Base-by-base conservation (phyloP, 1,139 yeast genomes). In the Suhomyces bokatorum region DNA sequence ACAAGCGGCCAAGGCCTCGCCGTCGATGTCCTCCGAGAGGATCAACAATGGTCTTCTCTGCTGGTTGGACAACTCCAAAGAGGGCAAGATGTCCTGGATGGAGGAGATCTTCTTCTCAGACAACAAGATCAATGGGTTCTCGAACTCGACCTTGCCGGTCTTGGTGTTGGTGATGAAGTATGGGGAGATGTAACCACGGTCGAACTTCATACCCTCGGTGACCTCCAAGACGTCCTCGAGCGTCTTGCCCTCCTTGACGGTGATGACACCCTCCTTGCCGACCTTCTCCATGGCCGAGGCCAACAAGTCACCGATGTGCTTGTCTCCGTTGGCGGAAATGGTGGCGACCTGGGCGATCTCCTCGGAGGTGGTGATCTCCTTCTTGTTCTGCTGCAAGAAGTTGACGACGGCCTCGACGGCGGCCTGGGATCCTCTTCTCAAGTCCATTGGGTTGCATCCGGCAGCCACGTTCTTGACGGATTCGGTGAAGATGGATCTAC, bases 291-390 rank as follows among this genome's bases (percentile, higher is more conserved):
- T 93, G 60, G 99, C 99, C 48, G 87, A 83, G 48, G 99, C 98
- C 65, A 93, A 80, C 60, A 93, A 77, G 68, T 85, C 79, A 69
- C 99, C 99, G 61, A 93, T 91, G 77, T 93, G 98, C 42, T 78
- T 64, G 67, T 93, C 99, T 58, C 99, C 99, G 69, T 93, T 93
- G 55, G 99, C 99, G 48, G 98, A 90, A 63, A 93, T 93, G 52
- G 99, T 93, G 57, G 99, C 99, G 45, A 93, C 99, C 76, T 93
- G 99, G 37, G 99, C 97, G 56, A 93, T 93, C 74, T 93, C 99
- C 61, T 85, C 97, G 50, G 95, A 83, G 50, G 98, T 91, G 63
- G 99, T 93, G 72, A 93, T 88, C 69, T 91, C 98, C 74, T 89
- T 91, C 80, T 90, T 91, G 82, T 93, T 86, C 63, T 82, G 73